Base-by-base conservation (phyloP, 768 basidiomycete genomes). In the Suillus sp. region DNA sequence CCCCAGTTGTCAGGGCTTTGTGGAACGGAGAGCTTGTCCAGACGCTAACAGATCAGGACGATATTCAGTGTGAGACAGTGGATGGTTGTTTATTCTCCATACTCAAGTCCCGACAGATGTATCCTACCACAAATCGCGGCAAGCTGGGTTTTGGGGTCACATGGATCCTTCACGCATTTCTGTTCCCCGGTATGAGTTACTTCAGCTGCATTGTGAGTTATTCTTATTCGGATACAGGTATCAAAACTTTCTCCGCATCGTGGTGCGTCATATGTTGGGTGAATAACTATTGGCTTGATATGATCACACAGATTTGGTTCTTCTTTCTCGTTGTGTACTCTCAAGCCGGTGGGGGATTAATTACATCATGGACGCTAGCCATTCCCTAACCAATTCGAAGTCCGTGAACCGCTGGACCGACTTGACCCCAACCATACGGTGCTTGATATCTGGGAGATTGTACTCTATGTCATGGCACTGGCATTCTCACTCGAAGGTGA, bases 11-110 rank as follows among this genome's bases (percentile, higher is more conserved):
- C 45, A 85, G 86, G 68, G 81, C 86, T 0, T 79, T 98, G 25
- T 96, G 96, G 95, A 81, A 76, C 11, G 96, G 96, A 18, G 85
- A 89, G 22, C 82, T 93, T 63, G 82, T 96, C 3, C 96, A 96
- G 74, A 83, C 81, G 62, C 88, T 91, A 65, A 90, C 89, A 65
- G 86, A 85, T 2, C 69, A 91, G 61, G 80, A 91, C 66, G 88
- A 92, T 57, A 89, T 95, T 48, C 91, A 92, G 64, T 96, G 92
- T 89, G 66, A 70, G 84, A 68, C 1, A 54, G 13, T 54, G 7
- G 13, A 4, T 48, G 42, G 37, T 47, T 3, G 13, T 11, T 14
- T 38, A 35, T 18, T 59, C 53, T 30, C 42, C 45, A 48, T 63
- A 30, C 62, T 72, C 43, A 67, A 59, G 32, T 25, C 32, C 61